Evolutionary conservation across 768 basidiomycete species (phyloP).

Genomic region (Cystobasidium ongulense): DNA sequence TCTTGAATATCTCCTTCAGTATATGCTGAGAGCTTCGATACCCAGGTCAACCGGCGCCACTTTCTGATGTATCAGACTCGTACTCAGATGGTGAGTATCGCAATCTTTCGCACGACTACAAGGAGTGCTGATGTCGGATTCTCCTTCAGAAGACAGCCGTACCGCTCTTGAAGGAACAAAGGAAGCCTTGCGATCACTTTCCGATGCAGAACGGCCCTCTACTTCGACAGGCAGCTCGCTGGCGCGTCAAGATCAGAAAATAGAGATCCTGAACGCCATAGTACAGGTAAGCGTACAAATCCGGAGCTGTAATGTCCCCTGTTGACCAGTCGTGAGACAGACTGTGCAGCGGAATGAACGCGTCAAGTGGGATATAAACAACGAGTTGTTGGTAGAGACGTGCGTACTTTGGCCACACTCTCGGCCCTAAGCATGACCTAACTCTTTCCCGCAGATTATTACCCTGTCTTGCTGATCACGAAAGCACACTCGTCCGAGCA

Average conservation of each 20-base stretch:
- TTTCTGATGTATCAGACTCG: conserved; percentile 12
- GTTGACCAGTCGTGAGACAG: conserved; percentile 49
- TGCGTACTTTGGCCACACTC: too few species aligned
- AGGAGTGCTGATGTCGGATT: not conserved
- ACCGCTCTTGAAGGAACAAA: not conserved
- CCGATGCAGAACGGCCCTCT: not conserved
- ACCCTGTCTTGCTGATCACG: conserved; percentile 66
- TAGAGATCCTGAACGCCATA: conserved; percentile 29
- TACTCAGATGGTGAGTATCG: conserved; percentile 18
- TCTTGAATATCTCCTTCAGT: not conserved
- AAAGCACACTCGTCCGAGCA: conserved; percentile 65
- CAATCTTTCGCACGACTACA: not conserved
- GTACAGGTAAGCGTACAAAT: conserved; percentile 39
- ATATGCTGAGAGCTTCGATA: conserved; percentile 38
- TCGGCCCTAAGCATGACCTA: too few species aligned
- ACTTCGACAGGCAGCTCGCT: conserved; percentile 18
- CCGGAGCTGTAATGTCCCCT: conserved; percentile 49
- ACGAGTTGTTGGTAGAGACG: conserved; percentile 52
- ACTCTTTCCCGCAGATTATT: conserved; percentile 55
- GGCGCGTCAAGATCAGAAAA: conserved; percentile 29
- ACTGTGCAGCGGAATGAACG: conserved; percentile 26
- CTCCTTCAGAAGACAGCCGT: conserved; percentile 18
- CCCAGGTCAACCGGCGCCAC: conserved; percentile 40
- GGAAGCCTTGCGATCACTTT: conserved; percentile 16
- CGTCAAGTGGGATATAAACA: conserved; percentile 20